Percentiles rank a stretch among this genome's conserved stretches.
Conservation (phyloP, 176 grass and related monocot species). For the Saccharum spontaneum region DNA sequence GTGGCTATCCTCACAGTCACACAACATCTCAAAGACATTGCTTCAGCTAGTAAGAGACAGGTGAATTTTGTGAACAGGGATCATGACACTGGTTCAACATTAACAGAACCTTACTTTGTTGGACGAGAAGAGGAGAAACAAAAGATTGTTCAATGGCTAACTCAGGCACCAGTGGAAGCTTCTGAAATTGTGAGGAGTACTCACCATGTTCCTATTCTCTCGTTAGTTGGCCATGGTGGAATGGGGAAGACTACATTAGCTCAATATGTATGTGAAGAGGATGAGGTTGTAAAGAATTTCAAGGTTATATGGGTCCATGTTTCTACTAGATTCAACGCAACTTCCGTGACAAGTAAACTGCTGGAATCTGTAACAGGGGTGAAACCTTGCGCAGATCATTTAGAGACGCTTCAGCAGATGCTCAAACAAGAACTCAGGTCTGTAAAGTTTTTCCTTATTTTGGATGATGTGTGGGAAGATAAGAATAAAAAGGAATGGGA, state of each 20-base stretch:
- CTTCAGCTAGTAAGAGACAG: background rate
- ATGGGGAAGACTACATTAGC: conserved; percentile 64
- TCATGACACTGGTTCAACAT: conserved; percentile 27
- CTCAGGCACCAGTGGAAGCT: background rate
- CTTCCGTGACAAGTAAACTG: background rate
- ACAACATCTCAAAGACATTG: background rate
- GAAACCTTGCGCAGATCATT: background rate
- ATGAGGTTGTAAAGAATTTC: background rate
- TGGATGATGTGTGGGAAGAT: conserved; percentile 61
- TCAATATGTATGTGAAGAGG: conserved; percentile 15
- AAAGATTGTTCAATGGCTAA: conserved; percentile 26
- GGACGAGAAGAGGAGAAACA: conserved; percentile 21
- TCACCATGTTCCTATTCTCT: background rate
- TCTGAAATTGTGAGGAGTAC: background rate
- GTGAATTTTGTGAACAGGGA: background rate
- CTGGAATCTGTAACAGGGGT: background rate
- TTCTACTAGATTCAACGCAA: conserved; percentile 33
- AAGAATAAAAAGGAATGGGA: conserved; percentile 31
- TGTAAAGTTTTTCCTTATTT: conserved; percentile 31
- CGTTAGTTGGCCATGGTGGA: conserved; percentile 37
- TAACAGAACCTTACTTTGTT: conserved; percentile 28
- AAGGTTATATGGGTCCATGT: conserved; percentile 23
- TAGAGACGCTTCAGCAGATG: conserved; percentile 26
- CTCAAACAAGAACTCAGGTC: background rate
- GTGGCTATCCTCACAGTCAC: background rate